These are phyloP conservation scores for Dipteronia sinensis DNA, from an alignment of 345 rosid species.

Conservation along the genomic window DNA sequence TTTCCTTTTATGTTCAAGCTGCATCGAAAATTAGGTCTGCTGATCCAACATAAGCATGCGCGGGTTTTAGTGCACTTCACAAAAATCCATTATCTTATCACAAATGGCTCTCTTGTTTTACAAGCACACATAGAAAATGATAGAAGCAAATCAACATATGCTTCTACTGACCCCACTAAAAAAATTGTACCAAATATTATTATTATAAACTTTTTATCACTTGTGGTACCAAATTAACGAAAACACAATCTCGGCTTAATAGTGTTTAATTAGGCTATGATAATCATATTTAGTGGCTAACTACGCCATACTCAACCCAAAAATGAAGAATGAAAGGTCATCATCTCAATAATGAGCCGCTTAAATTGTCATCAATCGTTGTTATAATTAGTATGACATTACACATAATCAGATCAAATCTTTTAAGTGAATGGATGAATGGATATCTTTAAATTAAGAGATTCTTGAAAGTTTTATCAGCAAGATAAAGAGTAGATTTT, in stretches of 20 bases:
- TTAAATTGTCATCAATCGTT: neutral
- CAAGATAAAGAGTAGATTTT: too few relatives aligned
- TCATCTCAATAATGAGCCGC: neutral
- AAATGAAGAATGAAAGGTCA: neutral
- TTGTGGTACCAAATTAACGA: constrained; percentile 25
- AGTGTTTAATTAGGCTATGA: neutral
- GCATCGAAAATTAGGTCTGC: constrained; percentile 21
- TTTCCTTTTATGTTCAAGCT: constrained; percentile 22
- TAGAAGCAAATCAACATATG: neutral
- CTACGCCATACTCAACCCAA: constrained; percentile 10
- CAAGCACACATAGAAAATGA: neutral
- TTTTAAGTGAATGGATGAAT: neutral
- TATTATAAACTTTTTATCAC: neutral
- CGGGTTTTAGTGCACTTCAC: constrained; percentile 17
- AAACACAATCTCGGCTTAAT: neutral
- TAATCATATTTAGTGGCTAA: constrained; percentile 2
- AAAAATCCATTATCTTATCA: neutral
- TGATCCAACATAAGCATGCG: constrained; percentile 24
- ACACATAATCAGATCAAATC: neutral
- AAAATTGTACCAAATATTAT: too few relatives aligned
- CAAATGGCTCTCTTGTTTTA: neutral
- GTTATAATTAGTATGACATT: neutral
- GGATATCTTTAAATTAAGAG: neutral
- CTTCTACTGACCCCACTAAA: constrained; percentile 8
- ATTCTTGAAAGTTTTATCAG: too few relatives aligned